Percentiles rank a stretch among this genome's conserved stretches.
Evolutionary conservation across 441 rosid species (phyloP).

Genomic region (Populus hybrid): DNA sequence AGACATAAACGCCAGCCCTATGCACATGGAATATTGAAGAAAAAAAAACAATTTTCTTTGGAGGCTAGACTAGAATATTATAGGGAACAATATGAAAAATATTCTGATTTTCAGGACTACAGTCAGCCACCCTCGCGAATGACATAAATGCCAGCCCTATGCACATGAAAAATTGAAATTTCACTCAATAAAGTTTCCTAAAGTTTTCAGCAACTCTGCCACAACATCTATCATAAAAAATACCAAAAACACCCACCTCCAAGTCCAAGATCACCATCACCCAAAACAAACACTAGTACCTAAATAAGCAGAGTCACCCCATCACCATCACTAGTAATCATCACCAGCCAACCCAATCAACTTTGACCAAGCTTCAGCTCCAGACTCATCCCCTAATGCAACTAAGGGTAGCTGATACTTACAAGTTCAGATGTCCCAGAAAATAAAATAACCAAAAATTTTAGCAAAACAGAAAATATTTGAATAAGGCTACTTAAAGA

Average conservation of each 20-base stretch:
- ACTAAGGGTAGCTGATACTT: neutral
- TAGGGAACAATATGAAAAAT: neutral
- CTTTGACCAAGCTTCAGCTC: neutral
- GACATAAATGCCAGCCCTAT: neutral
- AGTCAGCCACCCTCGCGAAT: neutral
- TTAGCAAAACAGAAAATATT: neutral
- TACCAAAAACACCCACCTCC: neutral
- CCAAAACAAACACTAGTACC: neutral
- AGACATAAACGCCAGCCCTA: no score
- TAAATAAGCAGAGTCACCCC: neutral
- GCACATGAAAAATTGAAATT: neutral
- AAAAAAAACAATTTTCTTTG: no score
- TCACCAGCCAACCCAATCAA: slow-evolving; percentile 1
- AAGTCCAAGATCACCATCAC: neutral
- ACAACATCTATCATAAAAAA: slow-evolving; percentile 6
- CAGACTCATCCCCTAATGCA: slow-evolving; percentile 1
- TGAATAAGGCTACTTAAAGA: neutral
- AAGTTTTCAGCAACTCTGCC: neutral
- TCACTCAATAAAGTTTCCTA: neutral
- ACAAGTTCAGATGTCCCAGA: neutral
- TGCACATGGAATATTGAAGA: no score
- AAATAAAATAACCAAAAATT: neutral
- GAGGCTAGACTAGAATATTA: neutral
- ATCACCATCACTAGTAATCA: neutral
- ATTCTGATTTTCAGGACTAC: neutral